phyloP scores from a whole-genome alignment of 441 rosid species.

The Eutrema salsugineum region DNA sequence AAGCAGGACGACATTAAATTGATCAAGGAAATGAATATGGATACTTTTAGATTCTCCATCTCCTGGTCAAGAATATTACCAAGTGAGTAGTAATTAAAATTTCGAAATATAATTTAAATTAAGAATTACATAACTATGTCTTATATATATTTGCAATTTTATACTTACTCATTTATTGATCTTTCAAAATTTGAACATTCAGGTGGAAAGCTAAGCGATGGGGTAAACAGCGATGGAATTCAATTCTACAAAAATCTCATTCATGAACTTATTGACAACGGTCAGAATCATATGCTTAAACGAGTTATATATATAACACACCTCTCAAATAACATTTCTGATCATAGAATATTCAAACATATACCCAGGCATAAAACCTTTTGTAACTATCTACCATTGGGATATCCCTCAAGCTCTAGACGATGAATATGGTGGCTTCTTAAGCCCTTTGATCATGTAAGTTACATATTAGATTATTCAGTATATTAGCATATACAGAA shows the following conservation, averaged over 20 bases:
- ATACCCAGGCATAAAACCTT: constrained; percentile 37
- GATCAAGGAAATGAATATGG: constrained; percentile 28
- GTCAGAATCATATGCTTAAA: constrained; percentile 13
- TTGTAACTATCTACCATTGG: constrained; percentile 43
- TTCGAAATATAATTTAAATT: background rate
- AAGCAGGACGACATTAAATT: constrained; percentile 28
- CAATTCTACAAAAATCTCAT: constrained; percentile 35
- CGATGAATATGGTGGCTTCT: constrained; percentile 44
- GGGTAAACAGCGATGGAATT: constrained; percentile 35
- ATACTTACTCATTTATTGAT: background rate
- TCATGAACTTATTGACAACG: constrained; percentile 31
- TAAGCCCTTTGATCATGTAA: constrained; percentile 37
- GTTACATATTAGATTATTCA: too few relatives aligned
- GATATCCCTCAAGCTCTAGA: constrained; percentile 45
- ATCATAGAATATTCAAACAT: background rate
- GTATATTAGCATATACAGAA: too few relatives aligned
- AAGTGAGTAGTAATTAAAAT: background rate
- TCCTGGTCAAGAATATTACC: constrained; percentile 27
- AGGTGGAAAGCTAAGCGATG: constrained; percentile 37
- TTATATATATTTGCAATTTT: background rate
- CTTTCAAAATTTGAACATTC: background rate
- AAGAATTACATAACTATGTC: background rate
- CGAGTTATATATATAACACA: background rate
- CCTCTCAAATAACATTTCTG: too few relatives aligned
- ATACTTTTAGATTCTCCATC: constrained; percentile 26